Evolutionary conservation across 2,329 filamentous ascomycete species (phyloP), one percentile per base, ranked within the genome.

Genomic region (Curvularia hawaiiensis): DNA sequence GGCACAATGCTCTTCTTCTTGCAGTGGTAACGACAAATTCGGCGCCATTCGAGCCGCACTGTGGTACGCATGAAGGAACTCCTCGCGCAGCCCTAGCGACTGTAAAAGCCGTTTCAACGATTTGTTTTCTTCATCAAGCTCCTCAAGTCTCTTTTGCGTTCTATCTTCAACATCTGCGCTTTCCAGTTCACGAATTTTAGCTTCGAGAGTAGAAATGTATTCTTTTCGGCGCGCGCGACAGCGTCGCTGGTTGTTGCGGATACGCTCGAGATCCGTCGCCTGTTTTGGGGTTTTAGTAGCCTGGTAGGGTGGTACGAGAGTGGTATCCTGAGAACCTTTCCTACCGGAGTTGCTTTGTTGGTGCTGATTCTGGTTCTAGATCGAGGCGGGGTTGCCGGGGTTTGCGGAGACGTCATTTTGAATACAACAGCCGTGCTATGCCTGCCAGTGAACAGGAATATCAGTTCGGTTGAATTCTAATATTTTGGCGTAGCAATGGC

Each of bases 211-310:
- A 16, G 60, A 44, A 39, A 63, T 54, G 50, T 65, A 63, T 18
- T 59, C 58, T 47, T 63, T 61, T 46, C 45, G 46, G 50, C 60
- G 31, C 16, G 58, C 60, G 31, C 62, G 62, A 50, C 48, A 65
- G 31, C 62, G 62, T 30, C 62, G 54, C 50, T 65, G 62, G 53
- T 65, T 65, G 44, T 65, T 65, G n/a, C 62, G 62, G 30, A 65
- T 44, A 38, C 62, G 62, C 38, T 61, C 58, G 16, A 56, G 56
- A 40, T 65, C 44, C 49, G 40, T 26, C 18, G 55, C 43, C 60
- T 59, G 46, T 22, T 50, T 50, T 54, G 20, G 4, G 8, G 4
- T 11, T 12, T 41, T n/a, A 22, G 20, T 14, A 41, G 12, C 38
- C 4, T 24, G 20, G 9, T n/a, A 24, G 11, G 10, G 20, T 14